Conservation (phyloP, 2,329 filamentous ascomycete genomes). For the Diaporthe sp. region DNA sequence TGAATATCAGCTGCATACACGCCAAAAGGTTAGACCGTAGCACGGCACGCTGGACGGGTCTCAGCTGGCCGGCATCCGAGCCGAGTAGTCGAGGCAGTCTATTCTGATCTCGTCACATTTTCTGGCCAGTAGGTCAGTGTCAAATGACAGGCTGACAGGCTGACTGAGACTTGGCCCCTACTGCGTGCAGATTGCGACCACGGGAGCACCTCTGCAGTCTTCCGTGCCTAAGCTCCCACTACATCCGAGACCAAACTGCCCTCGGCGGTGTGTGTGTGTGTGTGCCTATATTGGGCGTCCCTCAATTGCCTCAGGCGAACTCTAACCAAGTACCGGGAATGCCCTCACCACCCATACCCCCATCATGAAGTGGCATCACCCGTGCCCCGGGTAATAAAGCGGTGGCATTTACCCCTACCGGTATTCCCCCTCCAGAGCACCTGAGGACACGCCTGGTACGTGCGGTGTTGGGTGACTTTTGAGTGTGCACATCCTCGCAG, state of each 20-base stretch:
- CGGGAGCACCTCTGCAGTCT: not conserved
- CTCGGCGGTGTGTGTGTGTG: not conserved
- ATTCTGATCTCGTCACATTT: constrained; percentile 10
- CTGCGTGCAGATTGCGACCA: not conserved
- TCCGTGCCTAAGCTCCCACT: constrained; percentile 21
- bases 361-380: constrained; percentile 8
- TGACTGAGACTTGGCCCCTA: not conserved
- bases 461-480: not conserved
- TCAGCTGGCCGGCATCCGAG: constrained; percentile 14
- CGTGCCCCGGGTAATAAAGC: constrained; percentile 13
- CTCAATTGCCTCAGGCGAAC: not conserved
- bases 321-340: constrained; percentile 19
- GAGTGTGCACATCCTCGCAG: not conserved
- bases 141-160: not conserved
- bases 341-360: not conserved
- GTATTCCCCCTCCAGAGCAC: not conserved
- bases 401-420: constrained; percentile 13
- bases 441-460: not conserved
- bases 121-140: not conserved
- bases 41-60: constrained; percentile 1
- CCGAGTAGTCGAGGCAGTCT: not conserved
- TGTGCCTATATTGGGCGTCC: not conserved
- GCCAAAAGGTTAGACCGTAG: not conserved
- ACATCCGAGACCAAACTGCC: not conserved
- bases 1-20: not conserved